Evolutionary conservation across 257 asterid genomes (phyloP), one percentile per base, ranked within the genome.

Genomic region (Penstemon davidsonii): DNA sequence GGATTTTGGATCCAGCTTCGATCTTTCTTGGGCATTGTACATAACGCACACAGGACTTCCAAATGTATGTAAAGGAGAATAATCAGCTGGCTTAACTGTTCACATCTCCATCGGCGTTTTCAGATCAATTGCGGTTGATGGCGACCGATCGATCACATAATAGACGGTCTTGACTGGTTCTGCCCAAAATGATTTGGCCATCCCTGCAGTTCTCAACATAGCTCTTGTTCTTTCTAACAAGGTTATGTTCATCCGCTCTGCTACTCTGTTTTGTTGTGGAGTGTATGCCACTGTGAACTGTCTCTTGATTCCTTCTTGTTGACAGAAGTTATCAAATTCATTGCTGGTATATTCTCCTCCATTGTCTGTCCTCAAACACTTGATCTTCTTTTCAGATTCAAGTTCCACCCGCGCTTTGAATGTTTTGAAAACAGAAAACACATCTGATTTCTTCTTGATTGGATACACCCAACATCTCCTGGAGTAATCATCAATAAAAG

Each of bases 51-150:
- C 67, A 44, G 9, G 69, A 61, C 47, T 61, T 10, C 75, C 75
- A 61, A 62, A 74, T 59, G 39, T 57, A 67, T 74, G 70, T 33
- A 66, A 41, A 10, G 13, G 15, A 40, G 66, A 67, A 67, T 74
- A 74, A 52, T 68, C 66, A 57, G 19, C 53, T 7, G 43, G 65
- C 25, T 50, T 67, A 42, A 65, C 70, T 4, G 66, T 72, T 65
- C 74, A 74, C 59, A 67, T 60, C 39, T 74, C 78, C 64, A 74
- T 61, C n/a, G 58, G 58, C n/a, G 66, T 67, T 33, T 62, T 60
- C 36, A 60, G 9, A 10, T 33, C 74, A 60, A 60, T 60, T 8
- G 66, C 54, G 0, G 69, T 59, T 33, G 73, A 73, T 0, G 44
- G 78, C 13, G 71, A 36, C 49, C 41, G 42, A 47, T 72, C 64